Percentiles rank a stretch among this genome's conserved stretches.
Conservation (phyloP, 768 basidiomycete genomes). For the Rhizopogon roseolus region DNA sequence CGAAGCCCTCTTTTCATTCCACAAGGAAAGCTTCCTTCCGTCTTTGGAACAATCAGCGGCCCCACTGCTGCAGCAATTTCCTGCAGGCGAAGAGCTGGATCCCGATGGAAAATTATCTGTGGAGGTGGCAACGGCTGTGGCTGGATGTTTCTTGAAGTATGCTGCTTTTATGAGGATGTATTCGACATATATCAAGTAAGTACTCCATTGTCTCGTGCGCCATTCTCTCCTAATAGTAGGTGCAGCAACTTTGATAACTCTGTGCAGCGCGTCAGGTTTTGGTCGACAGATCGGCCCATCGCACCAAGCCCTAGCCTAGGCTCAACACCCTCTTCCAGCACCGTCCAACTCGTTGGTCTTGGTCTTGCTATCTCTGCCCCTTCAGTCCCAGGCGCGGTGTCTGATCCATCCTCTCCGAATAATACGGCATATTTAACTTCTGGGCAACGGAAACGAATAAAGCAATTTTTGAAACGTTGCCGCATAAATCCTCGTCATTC, state of each 20-base stretch:
- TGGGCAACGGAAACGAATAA: constrained; percentile 85
- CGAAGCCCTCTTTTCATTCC: constrained; percentile 88
- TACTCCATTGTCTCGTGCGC: constrained; percentile 8
- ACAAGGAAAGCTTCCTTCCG: constrained; percentile 88
- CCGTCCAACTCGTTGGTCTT: constrained; percentile 59
- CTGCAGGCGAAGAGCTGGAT: constrained; percentile 49
- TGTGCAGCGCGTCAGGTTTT: constrained; percentile 80
- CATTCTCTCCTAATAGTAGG: constrained; percentile 9
- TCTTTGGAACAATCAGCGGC: constrained; percentile 77
- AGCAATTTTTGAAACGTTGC: constrained; percentile 84
- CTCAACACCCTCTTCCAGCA: constrained; percentile 54
- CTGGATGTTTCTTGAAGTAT: constrained; percentile 86
- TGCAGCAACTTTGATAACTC: constrained; percentile 91
- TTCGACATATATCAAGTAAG: constrained; percentile 95
- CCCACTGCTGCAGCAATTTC: constrained; percentile 51
- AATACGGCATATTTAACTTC: constrained; percentile 60
- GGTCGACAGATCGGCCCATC: constrained; percentile 59
- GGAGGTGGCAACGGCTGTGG: constrained; percentile 74
- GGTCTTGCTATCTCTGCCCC: constrained; percentile 52
- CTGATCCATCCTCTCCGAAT: constrained; percentile 32
- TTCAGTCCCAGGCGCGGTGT: constrained; percentile 39
- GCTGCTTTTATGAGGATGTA: constrained; percentile 99
- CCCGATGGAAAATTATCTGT: constrained; percentile 70
- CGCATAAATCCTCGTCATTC: constrained; percentile 86
- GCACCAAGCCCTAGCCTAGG: constrained; percentile 34